Base-by-base conservation (phyloP, 108 stramenopile species). In the Cyclotella cryptica region DNA sequence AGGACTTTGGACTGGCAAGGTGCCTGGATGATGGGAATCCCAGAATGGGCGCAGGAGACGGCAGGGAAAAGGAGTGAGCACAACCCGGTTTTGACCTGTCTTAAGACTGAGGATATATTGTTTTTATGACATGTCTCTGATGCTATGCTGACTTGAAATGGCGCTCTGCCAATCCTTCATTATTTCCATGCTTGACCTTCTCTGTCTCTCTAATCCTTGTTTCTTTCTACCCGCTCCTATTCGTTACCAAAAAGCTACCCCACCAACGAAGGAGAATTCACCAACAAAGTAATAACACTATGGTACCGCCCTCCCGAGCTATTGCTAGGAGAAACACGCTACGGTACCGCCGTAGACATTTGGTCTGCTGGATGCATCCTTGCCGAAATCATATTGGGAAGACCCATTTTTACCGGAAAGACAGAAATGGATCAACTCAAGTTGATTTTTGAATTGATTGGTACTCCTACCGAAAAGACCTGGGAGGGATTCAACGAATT, bases 281-380 rank as follows among this genome's bases (percentile, higher is more conserved):
- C 83, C 52, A 79, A 84, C 61, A 80, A 84, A 49, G 90, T 91
- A 44, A 92, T 98, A 58, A 97, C 98, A 0, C 84, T 98, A 11
- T 96, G 93, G 95, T 98, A 97, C 71, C 84, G 96, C 12, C 92
- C 96, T 14, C 96, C 96, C 21, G 96, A 98, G 75, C 81, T 98
- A 17, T 72, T 97, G 26, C 66, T 97, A 27, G 98, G 98, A 11
- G 92, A 90, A 30, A 87, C 88, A 39, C 53, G 75, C 21, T 96
- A 96, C 51, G 92, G 89, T 42, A 73, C 84, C 15, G 80, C 93
- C 8, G 97, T 99, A 1, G 99, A 99, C 71, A 91, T 99, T 67
- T 99, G 98, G 98, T 93, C 94, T 18, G 96, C 96, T 13, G 99
- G 99, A 1, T 98, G 98, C 61, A 97, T 99, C 72, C 73, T 98